phyloP scores from a whole-genome alignment of 257 asterid species.

The Solanum sitiens region DNA sequence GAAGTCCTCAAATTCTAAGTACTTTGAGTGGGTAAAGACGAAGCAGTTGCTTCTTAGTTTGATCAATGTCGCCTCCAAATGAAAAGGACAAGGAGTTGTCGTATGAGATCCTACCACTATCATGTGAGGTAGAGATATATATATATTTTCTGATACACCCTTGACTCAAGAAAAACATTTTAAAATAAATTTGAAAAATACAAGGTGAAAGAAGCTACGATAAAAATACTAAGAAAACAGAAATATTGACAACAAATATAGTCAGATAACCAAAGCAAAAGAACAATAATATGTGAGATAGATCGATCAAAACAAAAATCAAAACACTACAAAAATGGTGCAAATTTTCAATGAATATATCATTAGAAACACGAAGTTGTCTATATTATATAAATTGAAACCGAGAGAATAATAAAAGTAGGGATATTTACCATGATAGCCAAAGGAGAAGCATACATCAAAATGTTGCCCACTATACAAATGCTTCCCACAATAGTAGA shows the following conservation, averaged over 20 bases:
- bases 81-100: too few species aligned
- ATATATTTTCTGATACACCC: neutral
- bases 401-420: neutral
- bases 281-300: neutral
- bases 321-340: neutral
- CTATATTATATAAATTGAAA: neutral
- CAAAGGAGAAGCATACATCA: conserved; percentile 81
- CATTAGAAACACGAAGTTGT: neutral
- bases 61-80: too few species aligned
- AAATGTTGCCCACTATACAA: conserved; percentile 49
- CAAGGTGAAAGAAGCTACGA: neutral
- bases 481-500: conserved; percentile 52
- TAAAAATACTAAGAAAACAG: neutral
- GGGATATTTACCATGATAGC: conserved; percentile 46
- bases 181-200: neutral
- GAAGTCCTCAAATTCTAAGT: too few species aligned
- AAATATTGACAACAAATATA: neutral
- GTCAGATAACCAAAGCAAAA: neutral
- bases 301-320: neutral
- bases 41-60: too few species aligned
- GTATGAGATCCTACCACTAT: neutral
- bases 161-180: neutral
- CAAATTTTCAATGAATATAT: neutral
- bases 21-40: too few species aligned
- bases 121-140: neutral